Evolutionary conservation across 2,329 filamentous ascomycete genomes (phyloP), one percentile per base, ranked within the genome.

Genomic region (Simplicillium aogashimaense): DNA sequence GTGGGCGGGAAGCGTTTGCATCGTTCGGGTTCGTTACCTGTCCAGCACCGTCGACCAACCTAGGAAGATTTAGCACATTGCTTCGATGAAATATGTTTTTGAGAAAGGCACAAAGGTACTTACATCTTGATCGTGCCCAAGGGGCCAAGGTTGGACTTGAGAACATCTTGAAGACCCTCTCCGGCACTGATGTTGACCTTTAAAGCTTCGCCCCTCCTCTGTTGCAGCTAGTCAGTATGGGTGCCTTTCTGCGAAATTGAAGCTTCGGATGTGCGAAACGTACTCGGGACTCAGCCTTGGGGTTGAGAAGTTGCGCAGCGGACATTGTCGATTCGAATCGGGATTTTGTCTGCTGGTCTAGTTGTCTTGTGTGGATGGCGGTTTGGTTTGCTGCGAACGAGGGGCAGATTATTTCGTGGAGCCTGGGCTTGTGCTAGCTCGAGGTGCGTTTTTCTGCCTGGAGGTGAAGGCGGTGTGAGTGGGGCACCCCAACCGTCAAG

Each of bases 281-380:
- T 74, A 94, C 88, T 69, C 92, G 82, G 55, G 89, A 95, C 72
- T 98, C 92, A 58, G 92, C 92, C 74, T 98, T 98, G 47, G 92
- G 92, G 67, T 98, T 98, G 51, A 98, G 83, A 58, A 98, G 81
- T 71, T 97, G 90, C 59, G 92, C 89, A 54, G 92, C 92, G 69
- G 89, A 97, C 92, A 97, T 97, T 6, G 4, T 32, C 20, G 20
- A 25, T 25, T 25, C 20, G 20, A 25, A 25, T 25, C 20, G 20
- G 20, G 20, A 25, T 25, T 39, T 46, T 61, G 52, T 33, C 31
- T 33, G n/a, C 15, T 16, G 13, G n/a, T 33, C 31, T 33, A n/a
- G 13, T 5, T 33, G n/a, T 33, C 31, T 33, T 25, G 20, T 25
- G 20, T 25, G 20, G 20, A 25, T 25, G 20, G 20, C 20, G 20